Conservation (phyloP, 805 yeast species). For the Candida hungchunana region DNA sequence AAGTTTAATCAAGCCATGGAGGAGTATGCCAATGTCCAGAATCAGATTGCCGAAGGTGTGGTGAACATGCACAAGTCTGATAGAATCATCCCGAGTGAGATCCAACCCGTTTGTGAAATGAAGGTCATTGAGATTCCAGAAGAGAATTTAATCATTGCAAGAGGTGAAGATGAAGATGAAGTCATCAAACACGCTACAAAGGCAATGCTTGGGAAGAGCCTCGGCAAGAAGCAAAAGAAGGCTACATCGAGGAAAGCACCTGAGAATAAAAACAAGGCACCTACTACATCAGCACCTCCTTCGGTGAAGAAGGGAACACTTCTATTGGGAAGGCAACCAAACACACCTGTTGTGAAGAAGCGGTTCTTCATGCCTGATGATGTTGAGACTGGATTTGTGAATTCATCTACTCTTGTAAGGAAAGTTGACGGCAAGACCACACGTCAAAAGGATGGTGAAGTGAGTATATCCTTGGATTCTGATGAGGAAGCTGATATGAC, state of each 20-base stretch:
- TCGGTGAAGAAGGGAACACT: not conserved
- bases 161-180: conserved; percentile 60
- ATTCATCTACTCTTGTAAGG: conserved; percentile 45
- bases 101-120: conserved; percentile 54
- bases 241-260: not conserved
- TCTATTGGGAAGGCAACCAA: too few relatives aligned
- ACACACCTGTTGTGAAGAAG: conserved; percentile 31
- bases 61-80: conserved; percentile 45
- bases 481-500: conserved; percentile 12
- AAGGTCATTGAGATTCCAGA: conserved; percentile 61
- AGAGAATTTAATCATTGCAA: conserved; percentile 53
- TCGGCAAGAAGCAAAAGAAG: conserved; percentile 15
- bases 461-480: conserved; percentile 15
- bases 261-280: conserved; percentile 10
- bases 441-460: conserved; percentile 1
- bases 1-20: conserved; percentile 84
- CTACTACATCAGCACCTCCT: conserved; percentile 17
- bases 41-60: conserved; percentile 50
- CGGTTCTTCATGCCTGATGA: conserved; percentile 71
- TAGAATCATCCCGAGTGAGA: conserved; percentile 61
- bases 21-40: conserved; percentile 76
- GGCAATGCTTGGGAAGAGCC: conserved; percentile 45
- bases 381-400: conserved; percentile 59
- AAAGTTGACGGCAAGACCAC: conserved; percentile 17
- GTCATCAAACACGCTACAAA: conserved; percentile 65